phyloP scores from a whole-genome alignment of 768 basidiomycete species.

The Termitomyces sp. region DNA sequence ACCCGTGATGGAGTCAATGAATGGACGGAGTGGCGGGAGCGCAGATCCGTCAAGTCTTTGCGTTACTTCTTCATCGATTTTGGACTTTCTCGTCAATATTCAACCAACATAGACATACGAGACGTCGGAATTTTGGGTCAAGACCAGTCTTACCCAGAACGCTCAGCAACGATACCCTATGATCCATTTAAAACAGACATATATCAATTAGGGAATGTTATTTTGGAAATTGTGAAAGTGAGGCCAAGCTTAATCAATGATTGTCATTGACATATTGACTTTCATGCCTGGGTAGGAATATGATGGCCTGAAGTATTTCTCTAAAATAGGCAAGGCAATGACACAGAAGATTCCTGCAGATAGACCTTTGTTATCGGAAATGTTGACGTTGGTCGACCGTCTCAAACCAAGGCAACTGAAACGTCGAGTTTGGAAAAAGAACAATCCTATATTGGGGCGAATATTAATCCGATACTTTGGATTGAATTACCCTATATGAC shows the following conservation, averaged over 20 bases:
- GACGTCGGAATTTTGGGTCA: constrained; percentile 29
- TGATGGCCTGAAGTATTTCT: too few species aligned
- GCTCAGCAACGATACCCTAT: constrained; percentile 11
- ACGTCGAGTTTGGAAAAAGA: too few species aligned
- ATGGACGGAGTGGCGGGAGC: constrained; percentile 16
- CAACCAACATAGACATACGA: constrained; percentile 18
- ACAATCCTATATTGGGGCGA: too few species aligned
- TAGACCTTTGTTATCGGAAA: too few species aligned
- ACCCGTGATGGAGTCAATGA: constrained; percentile 12
- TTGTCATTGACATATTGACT: too few species aligned
- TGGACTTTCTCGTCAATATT: constrained; percentile 26
- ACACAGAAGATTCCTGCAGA: too few species aligned
- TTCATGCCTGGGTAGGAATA: too few species aligned
- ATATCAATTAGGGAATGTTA: constrained; percentile 36
- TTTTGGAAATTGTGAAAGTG: background rate
- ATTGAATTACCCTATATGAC: too few species aligned
- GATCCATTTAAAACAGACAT: constrained; percentile 42
- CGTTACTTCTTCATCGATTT: constrained; percentile 38
- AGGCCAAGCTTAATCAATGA: background rate
- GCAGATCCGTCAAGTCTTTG: constrained; percentile 23
- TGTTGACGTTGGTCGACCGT: too few species aligned
- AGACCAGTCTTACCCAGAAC: constrained; percentile 39
- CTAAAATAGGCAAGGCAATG: too few species aligned
- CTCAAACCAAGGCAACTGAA: too few species aligned
- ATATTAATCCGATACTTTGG: too few species aligned